Evolutionary conservation across 2,329 filamentous ascomycete genomes (phyloP).

Genomic region (Orbilia quercus): DNA sequence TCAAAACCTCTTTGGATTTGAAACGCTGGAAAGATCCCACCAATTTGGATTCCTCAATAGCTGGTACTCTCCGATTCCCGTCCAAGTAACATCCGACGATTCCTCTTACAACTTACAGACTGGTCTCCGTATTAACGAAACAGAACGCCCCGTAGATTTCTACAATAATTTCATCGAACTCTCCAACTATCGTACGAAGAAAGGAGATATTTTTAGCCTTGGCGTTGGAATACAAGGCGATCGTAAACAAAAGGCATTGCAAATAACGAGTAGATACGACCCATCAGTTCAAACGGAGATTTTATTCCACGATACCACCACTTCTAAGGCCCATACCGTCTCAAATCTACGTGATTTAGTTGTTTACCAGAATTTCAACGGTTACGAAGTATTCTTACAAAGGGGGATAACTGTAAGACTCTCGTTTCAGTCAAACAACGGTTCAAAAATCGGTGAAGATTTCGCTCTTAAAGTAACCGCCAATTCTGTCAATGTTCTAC

Average conservation of each 20-base stretch:
- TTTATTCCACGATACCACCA: too few relatives aligned
- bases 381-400: not conserved
- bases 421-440: not conserved
- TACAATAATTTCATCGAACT: conserved; percentile 14
- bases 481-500: not conserved
- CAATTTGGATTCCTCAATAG: not conserved
- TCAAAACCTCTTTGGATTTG: conserved; percentile 6
- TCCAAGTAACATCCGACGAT: not conserved
- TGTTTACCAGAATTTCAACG: too few relatives aligned
- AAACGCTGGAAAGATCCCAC: not conserved
- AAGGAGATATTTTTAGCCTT: not conserved
- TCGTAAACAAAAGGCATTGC: too few relatives aligned
- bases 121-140: conserved; percentile 14
- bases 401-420: not conserved
- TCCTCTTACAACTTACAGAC: not conserved
- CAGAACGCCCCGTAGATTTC: conserved; percentile 11
- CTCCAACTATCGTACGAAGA: not conserved
- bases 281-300: too few relatives aligned
- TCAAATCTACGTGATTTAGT: too few relatives aligned
- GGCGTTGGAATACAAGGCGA: too few relatives aligned
- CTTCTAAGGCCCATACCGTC: too few relatives aligned
- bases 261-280: too few relatives aligned
- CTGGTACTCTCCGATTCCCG: not conserved
- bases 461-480: conserved; percentile 6
- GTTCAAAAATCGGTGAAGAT: not conserved